A percentile compares a stretch with the other conserved stretches of the same genome.
Conservation (phyloP, 306 rosid species). For the Dalbergia oliveri region DNA sequence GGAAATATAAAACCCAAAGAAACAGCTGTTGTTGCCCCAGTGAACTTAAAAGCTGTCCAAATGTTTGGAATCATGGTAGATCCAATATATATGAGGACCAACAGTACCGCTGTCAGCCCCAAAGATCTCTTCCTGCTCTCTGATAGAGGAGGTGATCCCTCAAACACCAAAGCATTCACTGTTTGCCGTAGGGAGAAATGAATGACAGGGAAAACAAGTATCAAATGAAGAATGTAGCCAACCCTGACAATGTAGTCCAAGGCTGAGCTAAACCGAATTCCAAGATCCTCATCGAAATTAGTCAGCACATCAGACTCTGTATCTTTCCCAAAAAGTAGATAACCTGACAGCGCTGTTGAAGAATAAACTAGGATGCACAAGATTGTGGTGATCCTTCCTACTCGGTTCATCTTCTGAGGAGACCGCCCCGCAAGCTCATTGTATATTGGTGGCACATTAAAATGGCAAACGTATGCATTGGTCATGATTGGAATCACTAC, state of each 20-base stretch:
- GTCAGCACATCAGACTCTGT: constrained; percentile 88
- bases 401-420: constrained; percentile 84
- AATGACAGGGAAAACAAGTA: constrained; percentile 93
- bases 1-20: constrained; percentile 93
- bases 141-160: constrained; percentile 75
- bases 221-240: constrained; percentile 92
- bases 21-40: constrained; percentile 95
- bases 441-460: constrained; percentile 87
- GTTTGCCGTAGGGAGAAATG: constrained; percentile 93
- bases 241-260: constrained; percentile 80
- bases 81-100: constrained; percentile 81
- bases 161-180: constrained; percentile 74
- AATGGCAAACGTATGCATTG: constrained; percentile 91
- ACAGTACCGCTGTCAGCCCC: constrained; percentile 72
- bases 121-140: constrained; percentile 86
- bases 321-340: constrained; percentile 82
- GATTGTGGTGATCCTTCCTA: constrained; percentile 85
- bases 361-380: constrained; percentile 81
- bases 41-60: constrained; percentile 96
- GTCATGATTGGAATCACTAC: constrained; percentile 97
- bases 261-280: constrained; percentile 78
- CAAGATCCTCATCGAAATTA: constrained; percentile 85
- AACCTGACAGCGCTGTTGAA: constrained; percentile 82
- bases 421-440: constrained; percentile 86
- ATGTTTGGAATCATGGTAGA: constrained; percentile 95